phyloP scores from a whole-genome alignment of 371 early-diverging fungal genomes.

The Actinomucor elegans region DNA sequence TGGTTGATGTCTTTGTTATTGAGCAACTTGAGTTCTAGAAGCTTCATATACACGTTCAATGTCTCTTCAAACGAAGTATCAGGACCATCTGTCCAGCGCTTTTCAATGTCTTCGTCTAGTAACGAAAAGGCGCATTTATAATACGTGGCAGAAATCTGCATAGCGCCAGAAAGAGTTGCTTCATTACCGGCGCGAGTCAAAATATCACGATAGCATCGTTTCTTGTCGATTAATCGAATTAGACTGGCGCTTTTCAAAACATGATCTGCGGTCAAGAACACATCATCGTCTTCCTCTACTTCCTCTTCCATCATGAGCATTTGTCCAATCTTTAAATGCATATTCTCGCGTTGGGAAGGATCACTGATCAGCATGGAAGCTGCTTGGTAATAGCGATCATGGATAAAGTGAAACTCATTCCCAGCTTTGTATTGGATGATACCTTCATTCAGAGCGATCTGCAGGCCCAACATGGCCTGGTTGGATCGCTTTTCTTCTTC shows the following conservation, averaged over 20 bases:
- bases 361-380: conserved; percentile 34
- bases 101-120: conserved; percentile 14
- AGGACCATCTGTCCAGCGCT: conserved; percentile 26
- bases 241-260: conserved; percentile 35
- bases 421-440: conserved; percentile 34
- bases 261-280: conserved; percentile 42
- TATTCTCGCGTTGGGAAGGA: conserved; percentile 20
- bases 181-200: conserved; percentile 37
- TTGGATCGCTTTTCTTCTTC: conserved; percentile 9
- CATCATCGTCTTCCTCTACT: conserved; percentile 24
- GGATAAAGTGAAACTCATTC: conserved; percentile 40
- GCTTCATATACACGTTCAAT: conserved; percentile 32
- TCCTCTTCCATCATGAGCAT: conserved; percentile 30
- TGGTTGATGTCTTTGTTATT: conserved; percentile 6
- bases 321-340: conserved; percentile 43
- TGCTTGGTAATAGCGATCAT: conserved; percentile 46
- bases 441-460: conserved; percentile 39
- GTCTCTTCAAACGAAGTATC: conserved; percentile 40
- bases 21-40: conserved; percentile 29
- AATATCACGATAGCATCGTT: conserved; percentile 26
- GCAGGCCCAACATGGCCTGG: conserved; percentile 39
- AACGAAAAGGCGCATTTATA: conserved; percentile 33
- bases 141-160: conserved; percentile 26
- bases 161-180: conserved; percentile 36
- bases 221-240: conserved; percentile 17